Conservation (phyloP, 2,329 filamentous ascomycete species). For the Paraconiothyrium sp. region DNA sequence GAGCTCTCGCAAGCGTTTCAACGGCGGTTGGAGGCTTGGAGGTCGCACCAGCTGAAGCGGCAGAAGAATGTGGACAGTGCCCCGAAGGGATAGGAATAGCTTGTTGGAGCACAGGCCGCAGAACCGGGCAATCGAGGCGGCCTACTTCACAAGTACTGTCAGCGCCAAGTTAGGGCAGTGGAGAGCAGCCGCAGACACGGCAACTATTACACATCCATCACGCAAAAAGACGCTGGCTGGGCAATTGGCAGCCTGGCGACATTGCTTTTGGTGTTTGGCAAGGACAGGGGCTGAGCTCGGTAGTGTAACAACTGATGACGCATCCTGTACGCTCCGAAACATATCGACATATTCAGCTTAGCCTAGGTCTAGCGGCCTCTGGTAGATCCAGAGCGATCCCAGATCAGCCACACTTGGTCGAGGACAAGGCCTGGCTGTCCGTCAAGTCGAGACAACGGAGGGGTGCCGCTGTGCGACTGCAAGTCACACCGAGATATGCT, state of each 20-base stretch:
- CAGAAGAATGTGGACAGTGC: conserved; percentile 25
- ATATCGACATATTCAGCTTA: neutral
- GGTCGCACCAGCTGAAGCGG: conserved; percentile 44
- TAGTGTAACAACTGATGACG: conserved; percentile 10
- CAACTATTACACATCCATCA: conserved; percentile 18
- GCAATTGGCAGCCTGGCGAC: conserved; percentile 34
- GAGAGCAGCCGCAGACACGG: conserved; percentile 26
- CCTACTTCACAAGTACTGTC: neutral
- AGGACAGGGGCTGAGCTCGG: neutral
- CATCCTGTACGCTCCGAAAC: neutral
- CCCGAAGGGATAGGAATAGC: conserved; percentile 36
- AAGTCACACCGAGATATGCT: neutral
- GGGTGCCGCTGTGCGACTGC: neutral
- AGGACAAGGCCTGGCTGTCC: neutral
- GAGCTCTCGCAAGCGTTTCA: conserved; percentile 37
- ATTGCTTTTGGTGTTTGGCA: conserved; percentile 17
- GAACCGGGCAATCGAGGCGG: conserved; percentile 15
- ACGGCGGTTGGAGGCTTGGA: conserved; percentile 35
- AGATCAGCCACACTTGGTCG: conserved; percentile 4
- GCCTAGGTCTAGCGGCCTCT: neutral
- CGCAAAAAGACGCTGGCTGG: conserved; percentile 21
- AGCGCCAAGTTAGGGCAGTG: conserved; percentile 14
- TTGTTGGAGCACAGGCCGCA: conserved; percentile 38
- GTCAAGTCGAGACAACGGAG: neutral
- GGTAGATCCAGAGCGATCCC: neutral